These are phyloP conservation scores for Endoconidiophora polonica DNA, from an alignment of 2,329 filamentous ascomycete species.

Conservation along the genomic window DNA sequence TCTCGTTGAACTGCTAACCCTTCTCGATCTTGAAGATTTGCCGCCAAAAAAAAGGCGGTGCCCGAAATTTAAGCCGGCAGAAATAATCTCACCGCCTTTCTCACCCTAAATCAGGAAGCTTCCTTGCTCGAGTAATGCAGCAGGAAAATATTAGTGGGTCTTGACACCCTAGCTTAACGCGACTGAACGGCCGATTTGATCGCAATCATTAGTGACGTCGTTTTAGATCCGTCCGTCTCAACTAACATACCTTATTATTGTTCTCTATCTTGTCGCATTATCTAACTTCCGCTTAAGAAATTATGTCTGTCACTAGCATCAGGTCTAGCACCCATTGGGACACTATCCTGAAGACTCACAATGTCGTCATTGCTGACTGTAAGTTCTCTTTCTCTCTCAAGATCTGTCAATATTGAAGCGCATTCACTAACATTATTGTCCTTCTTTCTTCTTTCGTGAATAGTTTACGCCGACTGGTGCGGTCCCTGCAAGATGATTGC, in stretches of 20 bases:
- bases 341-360: constrained; percentile 52
- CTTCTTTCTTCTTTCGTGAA: constrained; percentile 9
- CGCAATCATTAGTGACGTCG: constrained; percentile 7
- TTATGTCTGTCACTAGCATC: constrained; percentile 37
- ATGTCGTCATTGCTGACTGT: constrained; percentile 84
- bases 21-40: constrained; percentile 8
- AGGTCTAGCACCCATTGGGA: constrained; percentile 55
- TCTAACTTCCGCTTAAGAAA: constrained; percentile 14
- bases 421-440: not conserved
- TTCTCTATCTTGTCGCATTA: not conserved
- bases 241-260: not conserved
- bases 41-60: constrained; percentile 13
- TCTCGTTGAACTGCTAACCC: too few relatives aligned
- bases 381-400: constrained; percentile 23
- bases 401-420: too few relatives aligned
- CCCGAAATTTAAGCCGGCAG: constrained; percentile 14
- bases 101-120: not conserved
- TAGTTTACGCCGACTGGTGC: constrained; percentile 93
- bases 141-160: constrained; percentile 6
- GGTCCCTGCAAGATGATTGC: constrained; percentile 85
- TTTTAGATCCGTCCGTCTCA: not conserved
- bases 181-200: not conserved
- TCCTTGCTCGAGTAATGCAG: not conserved
- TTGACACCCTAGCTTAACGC: not conserved
- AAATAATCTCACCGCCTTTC: constrained; percentile 17